A percentile compares a stretch with the other conserved stretches of the same genome.
These are phyloP conservation scores for Powellomyces hirtus DNA, from an alignment of 192 early-diverging fungal genomes.

Conservation along the genomic window DNA sequence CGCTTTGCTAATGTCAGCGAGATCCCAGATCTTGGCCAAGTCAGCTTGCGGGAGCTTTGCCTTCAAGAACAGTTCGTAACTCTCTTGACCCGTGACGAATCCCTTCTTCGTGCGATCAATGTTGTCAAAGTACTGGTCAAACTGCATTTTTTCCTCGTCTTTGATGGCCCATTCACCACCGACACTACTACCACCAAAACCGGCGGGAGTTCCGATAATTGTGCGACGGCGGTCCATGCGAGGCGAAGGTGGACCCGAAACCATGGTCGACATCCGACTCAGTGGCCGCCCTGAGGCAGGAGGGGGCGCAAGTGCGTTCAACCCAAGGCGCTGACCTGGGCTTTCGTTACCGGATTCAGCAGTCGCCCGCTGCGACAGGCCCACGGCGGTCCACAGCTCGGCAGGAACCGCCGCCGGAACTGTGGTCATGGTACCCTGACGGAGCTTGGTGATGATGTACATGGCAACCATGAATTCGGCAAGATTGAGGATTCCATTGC, in stretches of 20 bases:
- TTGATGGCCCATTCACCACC: slow-evolving; percentile 69
- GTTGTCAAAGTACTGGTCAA: slow-evolving; percentile 77
- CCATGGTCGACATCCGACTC: slow-evolving; percentile 22
- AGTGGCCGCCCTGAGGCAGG: slow-evolving; percentile 11
- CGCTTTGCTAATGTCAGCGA: slow-evolving; percentile 36
- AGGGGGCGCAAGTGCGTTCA: slow-evolving; percentile 5
- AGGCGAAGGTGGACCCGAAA: slow-evolving; percentile 3
- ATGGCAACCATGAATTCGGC: slow-evolving; percentile 89
- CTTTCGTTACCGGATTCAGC: not conserved
- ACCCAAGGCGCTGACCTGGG: not conserved
- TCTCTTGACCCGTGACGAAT: slow-evolving; percentile 72
- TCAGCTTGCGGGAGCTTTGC: slow-evolving; percentile 65
- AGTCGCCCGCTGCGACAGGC: not conserved
- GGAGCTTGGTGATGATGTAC: slow-evolving; percentile 79
- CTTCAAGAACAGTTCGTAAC: slow-evolving; percentile 75
- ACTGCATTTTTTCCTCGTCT: slow-evolving; percentile 67
- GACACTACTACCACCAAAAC: not conserved
- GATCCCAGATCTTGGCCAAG: slow-evolving; percentile 75
- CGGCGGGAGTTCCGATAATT: slow-evolving; percentile 3
- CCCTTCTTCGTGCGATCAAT: slow-evolving; percentile 67
- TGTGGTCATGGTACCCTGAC: slow-evolving; percentile 65
- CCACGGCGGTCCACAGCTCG: slow-evolving; percentile 50
- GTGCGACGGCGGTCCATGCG: slow-evolving; percentile 30
- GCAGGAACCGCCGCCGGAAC: slow-evolving; percentile 73
- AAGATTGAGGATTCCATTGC: slow-evolving; percentile 68